Conservation (phyloP, 1,284 basidiomycete genomes). For the Ceratobasidium sp. region DNA sequence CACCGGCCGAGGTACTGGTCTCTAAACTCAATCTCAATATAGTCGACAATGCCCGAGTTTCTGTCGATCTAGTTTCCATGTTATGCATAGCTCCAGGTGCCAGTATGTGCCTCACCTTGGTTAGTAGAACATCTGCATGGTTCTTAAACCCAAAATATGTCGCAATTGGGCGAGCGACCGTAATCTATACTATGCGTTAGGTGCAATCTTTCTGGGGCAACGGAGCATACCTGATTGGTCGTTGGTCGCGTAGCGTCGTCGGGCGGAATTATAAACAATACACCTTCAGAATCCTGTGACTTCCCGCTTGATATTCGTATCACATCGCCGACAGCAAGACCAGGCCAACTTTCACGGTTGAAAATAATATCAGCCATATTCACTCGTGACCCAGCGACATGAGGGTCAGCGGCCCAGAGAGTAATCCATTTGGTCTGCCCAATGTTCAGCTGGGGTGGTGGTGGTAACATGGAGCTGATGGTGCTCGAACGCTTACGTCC, state of each 20-base stretch:
- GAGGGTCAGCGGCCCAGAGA: conserved; percentile 29
- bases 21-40: conserved; percentile 87
- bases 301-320: conserved; percentile 60
- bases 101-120: conserved; percentile 58
- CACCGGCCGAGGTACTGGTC: conserved; percentile 92
- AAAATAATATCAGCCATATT: conserved; percentile 58
- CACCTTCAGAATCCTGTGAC: conserved; percentile 57
- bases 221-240: conserved; percentile 26
- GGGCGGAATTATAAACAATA: conserved; percentile 68
- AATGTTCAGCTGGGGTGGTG: conserved; percentile 37
- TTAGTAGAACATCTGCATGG: conserved; percentile 70
- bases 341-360: conserved; percentile 75
- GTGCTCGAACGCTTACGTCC: conserved; percentile 40
- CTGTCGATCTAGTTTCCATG: conserved; percentile 65
- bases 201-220: conserved; percentile 3
- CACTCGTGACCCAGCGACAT: conserved; percentile 30
- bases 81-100: conserved; percentile 22
- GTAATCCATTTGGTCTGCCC: conserved; percentile 39
- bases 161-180: conserved; percentile 70
- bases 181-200: conserved; percentile 58
- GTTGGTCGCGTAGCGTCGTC: conserved; percentile 55
- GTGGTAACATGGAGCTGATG: conserved; percentile 38
- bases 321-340: conserved; percentile 74
- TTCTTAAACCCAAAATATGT: conserved; percentile 73
- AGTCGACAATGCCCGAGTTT: conserved; percentile 70